Evolutionary conservation across 768 basidiomycete genomes (phyloP).

Genomic region (Mycena vitilis): DNA sequence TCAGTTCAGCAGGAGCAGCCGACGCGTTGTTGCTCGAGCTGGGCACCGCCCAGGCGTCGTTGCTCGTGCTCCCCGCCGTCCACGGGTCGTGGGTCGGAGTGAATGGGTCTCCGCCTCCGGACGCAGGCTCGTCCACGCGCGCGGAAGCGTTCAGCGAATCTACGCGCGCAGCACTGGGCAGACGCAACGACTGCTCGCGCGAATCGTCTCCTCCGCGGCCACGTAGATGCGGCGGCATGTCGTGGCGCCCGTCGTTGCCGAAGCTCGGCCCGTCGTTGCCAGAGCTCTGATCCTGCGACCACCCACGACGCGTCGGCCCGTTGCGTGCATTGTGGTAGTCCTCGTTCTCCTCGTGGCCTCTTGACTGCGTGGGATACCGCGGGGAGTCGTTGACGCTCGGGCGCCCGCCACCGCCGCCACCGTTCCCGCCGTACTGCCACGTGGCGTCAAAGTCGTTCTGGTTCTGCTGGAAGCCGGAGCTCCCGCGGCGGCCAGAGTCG

Average conservation of each 20-base stretch:
- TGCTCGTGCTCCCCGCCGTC: background rate
- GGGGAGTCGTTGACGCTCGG: background rate
- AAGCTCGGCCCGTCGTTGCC: background rate
- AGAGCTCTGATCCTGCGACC: conserved; percentile 20
- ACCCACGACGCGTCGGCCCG: conserved; percentile 14
- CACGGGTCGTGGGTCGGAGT: conserved; percentile 11
- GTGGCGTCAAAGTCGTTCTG: conserved; percentile 22
- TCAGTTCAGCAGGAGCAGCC: conserved; percentile 1
- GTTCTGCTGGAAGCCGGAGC: conserved; percentile 19
- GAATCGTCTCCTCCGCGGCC: conserved; percentile 16
- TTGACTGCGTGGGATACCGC: background rate
- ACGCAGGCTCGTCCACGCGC: conserved; percentile 21
- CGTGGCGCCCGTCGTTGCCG: conserved; percentile 18
- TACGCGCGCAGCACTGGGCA: conserved; percentile 3
- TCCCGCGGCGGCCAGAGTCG: conserved; percentile 15
- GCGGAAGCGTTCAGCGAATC: conserved; percentile 13
- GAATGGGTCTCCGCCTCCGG: conserved; percentile 12
- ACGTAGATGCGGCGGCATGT: conserved; percentile 27
- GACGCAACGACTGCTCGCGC: conserved; percentile 27
- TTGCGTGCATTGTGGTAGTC: conserved; percentile 22
- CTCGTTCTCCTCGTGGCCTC: conserved; percentile 13
- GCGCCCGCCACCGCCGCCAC: conserved; percentile 3
- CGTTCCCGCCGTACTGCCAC: conserved; percentile 17
- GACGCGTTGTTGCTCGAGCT: background rate
- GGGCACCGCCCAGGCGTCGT: conserved; percentile 1